phyloP scores from a whole-genome alignment of 495 filamentous ascomycete genomes.

The Neurospora discreta region DNA sequence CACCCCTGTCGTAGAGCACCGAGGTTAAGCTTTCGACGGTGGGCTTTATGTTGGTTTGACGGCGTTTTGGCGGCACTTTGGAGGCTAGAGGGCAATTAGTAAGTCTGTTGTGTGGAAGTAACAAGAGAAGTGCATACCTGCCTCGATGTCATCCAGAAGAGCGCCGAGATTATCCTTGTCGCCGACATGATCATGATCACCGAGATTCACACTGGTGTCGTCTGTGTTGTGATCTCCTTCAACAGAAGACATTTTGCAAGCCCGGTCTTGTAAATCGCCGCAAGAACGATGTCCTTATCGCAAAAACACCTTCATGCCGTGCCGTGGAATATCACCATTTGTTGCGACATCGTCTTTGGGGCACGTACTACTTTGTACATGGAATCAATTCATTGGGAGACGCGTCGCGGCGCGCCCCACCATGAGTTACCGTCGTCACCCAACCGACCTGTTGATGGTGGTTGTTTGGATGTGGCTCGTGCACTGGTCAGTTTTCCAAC shows the following conservation, averaged over 20 bases:
- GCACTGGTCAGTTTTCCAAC: background rate
- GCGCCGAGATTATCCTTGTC: slow-evolving; percentile 8
- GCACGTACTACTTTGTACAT: background rate
- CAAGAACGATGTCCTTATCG: background rate
- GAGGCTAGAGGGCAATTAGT: slow-evolving; percentile 28
- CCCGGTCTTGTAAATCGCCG: background rate
- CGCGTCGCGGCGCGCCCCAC: background rate
- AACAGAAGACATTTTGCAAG: background rate
- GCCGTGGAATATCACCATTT: background rate
- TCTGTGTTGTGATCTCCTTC: background rate
- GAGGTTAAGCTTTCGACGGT: slow-evolving; percentile 37
- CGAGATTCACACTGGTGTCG: background rate
- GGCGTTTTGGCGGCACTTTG: slow-evolving; percentile 37
- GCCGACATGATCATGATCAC: background rate
- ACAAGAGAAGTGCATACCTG: slow-evolving; percentile 10
- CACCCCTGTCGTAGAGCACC: slow-evolving; percentile 54
- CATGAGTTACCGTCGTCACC: background rate
- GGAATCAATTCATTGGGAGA: background rate
- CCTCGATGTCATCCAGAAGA: slow-evolving; percentile 18
- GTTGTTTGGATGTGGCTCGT: background rate
- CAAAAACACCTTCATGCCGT: background rate
- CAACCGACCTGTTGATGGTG: background rate
- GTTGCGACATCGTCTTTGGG: background rate
- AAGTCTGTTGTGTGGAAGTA: background rate
- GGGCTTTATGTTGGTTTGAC: slow-evolving; percentile 29